A percentile compares a stretch with the other conserved stretches of the same genome.
phyloP scores from a whole-genome alignment of 305 asterid genomes.

The Coffea humblotiana region DNA sequence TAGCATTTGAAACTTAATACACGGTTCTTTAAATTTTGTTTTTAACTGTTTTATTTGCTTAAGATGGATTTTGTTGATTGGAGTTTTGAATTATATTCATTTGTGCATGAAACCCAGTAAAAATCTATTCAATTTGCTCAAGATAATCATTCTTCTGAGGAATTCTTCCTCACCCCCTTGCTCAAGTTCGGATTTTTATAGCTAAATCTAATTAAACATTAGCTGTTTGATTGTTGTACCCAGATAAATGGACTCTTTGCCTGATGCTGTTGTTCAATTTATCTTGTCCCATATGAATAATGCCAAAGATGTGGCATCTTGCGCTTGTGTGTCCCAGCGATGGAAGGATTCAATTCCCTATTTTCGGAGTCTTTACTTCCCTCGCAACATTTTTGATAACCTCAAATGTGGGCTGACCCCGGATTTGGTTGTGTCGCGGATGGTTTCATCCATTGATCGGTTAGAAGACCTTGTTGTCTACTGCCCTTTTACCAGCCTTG shows the following conservation, averaged over 20 bases:
- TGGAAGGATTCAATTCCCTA: constrained; percentile 86
- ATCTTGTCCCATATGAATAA: constrained; percentile 65
- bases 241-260: constrained; percentile 75
- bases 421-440: constrained; percentile 50
- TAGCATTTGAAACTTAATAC: not conserved
- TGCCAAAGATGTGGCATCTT: constrained; percentile 87
- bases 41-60: not conserved
- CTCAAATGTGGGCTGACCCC: constrained; percentile 52
- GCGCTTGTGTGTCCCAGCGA: constrained; percentile 74
- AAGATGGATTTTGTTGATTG: not conserved
- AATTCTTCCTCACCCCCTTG: not conserved
- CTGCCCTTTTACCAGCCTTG: constrained; percentile 69
- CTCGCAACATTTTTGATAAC: constrained; percentile 69
- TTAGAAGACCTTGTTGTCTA: constrained; percentile 84
- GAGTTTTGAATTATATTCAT: not conserved
- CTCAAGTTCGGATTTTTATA: not conserved
- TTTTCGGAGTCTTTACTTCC: constrained; percentile 60
- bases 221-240: constrained; percentile 41
- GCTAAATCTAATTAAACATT: constrained; percentile 9
- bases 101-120: not conserved
- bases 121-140: not conserved
- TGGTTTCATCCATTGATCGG: constrained; percentile 51
- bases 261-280: constrained; percentile 73
- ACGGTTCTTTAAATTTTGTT: not conserved
- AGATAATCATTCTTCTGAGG: too few relatives aligned